Conservation (phyloP, 2,329 filamentous ascomycete genomes). For the Pestalotiopsis sp. region DNA sequence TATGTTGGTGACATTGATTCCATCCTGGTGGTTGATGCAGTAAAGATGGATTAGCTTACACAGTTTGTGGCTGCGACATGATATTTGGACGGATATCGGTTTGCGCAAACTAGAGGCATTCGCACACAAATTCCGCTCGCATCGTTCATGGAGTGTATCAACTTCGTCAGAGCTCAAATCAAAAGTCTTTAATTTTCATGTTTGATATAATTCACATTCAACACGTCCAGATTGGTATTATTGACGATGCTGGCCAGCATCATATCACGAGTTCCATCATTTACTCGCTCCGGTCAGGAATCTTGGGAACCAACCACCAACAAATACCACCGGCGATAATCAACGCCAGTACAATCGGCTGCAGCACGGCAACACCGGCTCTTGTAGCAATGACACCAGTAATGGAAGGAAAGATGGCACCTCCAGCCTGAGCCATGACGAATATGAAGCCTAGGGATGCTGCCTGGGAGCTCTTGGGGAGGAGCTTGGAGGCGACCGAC, state of each 20-base stretch:
- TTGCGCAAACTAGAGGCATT: background rate
- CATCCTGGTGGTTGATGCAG: background rate
- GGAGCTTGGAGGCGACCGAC: conserved; percentile 53
- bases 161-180: no score
- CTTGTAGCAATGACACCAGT: conserved; percentile 49
- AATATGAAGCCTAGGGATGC: conserved; percentile 55
- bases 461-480: conserved; percentile 46
- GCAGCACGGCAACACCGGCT: conserved; percentile 47
- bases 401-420: conserved; percentile 52
- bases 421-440: conserved; percentile 53
- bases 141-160: no score
- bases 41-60: background rate
- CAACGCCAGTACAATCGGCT: conserved; percentile 49
- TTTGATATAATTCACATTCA: no score
- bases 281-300: conserved; percentile 26
- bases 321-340: conserved; percentile 42
- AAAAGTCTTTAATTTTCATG: no score
- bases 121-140: no score
- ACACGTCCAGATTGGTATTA: no score
- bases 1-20: background rate
- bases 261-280: background rate
- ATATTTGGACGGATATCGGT: background rate
- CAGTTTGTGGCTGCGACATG: background rate
- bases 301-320: conserved; percentile 42
- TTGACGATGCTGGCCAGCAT: background rate